Evolutionary conservation across 257 asterid species (phyloP), one percentile per base, ranked within the genome.

Genomic region (Gentiana straminea): DNA sequence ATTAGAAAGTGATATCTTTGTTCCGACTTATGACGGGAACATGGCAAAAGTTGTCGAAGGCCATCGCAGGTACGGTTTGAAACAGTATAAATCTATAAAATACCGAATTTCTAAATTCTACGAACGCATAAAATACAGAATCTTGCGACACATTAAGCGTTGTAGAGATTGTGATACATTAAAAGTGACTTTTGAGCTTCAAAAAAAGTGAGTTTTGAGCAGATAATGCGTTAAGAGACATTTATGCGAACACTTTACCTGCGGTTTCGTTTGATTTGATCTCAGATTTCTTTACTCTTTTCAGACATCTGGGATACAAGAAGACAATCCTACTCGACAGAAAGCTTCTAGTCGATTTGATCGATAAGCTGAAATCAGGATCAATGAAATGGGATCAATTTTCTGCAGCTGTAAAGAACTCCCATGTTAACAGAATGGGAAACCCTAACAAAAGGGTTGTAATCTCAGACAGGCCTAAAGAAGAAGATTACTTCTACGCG

Each of bases 31-130:
- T 58, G 97, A 88, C 56, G 99, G 99, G 49, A 92, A 92, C 71
- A 92, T 92, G 99, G 99, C 99, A 58, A 92, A 85, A 80, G 97
- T 92, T 50, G 99, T 92, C 51, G 99, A 88, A 86, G 99, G 99
- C 34, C 97, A 88, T 73, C 94, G 97, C 67, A 88, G 99, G 99
- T 85, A 78, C 55, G 64, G 51, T 24, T n/a, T 11, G 38, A 3
- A 11, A 10, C 4, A 52, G 33, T 54, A 0, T 54, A 11, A 10
- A 11, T 1, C 37, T 13, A 3, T 54, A 34, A 0, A 11, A 3
- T 54, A 34, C 59, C 4, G 33, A 34, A 55, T 35, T 36, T 55
- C 7, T 34, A 7, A 8, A 3, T 48, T n/a, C 39, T 24, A 24
- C 24, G 24, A 24, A 24, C 24, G 24, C 24, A 24, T 24, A 24